Evolutionary conservation across 1,139 yeast genomes (phyloP).

Genomic region (Pichia sp.): DNA sequence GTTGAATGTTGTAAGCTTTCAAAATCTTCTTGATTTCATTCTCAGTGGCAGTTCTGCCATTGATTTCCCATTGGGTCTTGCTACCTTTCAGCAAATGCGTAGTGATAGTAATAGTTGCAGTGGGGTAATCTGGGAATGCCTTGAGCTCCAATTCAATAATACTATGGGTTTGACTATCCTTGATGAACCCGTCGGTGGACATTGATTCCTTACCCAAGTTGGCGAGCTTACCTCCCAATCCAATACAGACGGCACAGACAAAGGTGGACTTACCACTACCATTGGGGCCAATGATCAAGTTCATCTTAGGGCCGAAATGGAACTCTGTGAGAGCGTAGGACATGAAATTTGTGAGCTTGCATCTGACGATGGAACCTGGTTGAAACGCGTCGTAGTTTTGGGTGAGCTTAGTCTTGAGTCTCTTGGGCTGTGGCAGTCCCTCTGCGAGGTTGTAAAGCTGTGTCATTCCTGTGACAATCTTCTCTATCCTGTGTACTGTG

Average conservation of each 20-base stretch:
- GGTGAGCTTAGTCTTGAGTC: conserved; percentile 11
- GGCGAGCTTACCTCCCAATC: conserved; percentile 76
- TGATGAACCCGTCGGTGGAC: conserved; percentile 63
- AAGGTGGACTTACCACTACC: conserved; percentile 95
- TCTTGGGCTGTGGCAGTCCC: conserved; percentile 14
- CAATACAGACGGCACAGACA: conserved; percentile 90
- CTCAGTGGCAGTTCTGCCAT: conserved; percentile 40
- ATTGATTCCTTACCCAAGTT: conserved; percentile 72
- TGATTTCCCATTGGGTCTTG: conserved; percentile 55
- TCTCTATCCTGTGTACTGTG: not conserved
- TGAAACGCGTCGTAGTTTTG: conserved; percentile 18
- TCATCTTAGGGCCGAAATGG: conserved; percentile 72
- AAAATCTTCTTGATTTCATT: conserved; percentile 40
- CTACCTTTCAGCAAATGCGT: conserved; percentile 33
- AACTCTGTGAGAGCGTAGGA: conserved; percentile 77
- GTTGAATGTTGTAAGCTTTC: conserved; percentile 59
- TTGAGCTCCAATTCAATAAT: conserved; percentile 61
- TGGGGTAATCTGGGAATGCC: conserved; percentile 29
- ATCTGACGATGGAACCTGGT: conserved; percentile 65
- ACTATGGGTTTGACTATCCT: conserved; percentile 56
- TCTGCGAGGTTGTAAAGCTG: conserved; percentile 5
- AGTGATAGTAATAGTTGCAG: conserved; percentile 35
- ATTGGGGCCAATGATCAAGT: conserved; percentile 94
- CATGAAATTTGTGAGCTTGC: conserved; percentile 68
- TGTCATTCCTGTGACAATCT: conserved; percentile 2